A percentile compares a stretch with the other conserved stretches of the same genome.
These are phyloP conservation scores for Dactylellina leptospora DNA, from an alignment of 2,329 filamentous ascomycete species.

Conservation along the genomic window DNA sequence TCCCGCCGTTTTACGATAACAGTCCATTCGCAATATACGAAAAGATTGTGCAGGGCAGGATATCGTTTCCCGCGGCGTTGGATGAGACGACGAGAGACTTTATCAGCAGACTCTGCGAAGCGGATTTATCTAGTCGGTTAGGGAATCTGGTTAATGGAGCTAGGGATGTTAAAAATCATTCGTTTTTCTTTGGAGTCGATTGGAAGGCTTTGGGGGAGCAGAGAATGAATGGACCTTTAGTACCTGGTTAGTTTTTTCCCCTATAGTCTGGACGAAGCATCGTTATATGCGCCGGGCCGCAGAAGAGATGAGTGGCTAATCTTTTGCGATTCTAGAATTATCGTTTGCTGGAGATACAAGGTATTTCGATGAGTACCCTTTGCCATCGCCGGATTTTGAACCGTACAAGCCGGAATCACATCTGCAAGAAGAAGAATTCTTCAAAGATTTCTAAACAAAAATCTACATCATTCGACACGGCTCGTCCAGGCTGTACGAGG, in stretches of 20 bases:
- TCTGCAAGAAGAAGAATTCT: slow-evolving; percentile 74
- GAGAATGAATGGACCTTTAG: slow-evolving; percentile 60
- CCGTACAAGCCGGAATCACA: slow-evolving; percentile 66
- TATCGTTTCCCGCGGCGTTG: slow-evolving; percentile 74
- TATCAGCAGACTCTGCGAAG: slow-evolving; percentile 78
- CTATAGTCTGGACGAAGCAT: neutral
- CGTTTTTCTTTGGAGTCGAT: slow-evolving; percentile 76
- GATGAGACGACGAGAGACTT: slow-evolving; percentile 74
- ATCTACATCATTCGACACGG: no score
- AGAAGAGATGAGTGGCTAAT: slow-evolving; percentile 38
- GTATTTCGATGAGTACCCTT: slow-evolving; percentile 80
- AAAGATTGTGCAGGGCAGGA: slow-evolving; percentile 79
- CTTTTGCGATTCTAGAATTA: slow-evolving; percentile 67
- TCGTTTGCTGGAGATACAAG: slow-evolving; percentile 77
- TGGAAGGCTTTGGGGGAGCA: slow-evolving; percentile 77
- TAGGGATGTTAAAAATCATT: slow-evolving; percentile 74
- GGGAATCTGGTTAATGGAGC: slow-evolving; percentile 82
- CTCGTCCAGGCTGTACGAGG: no score
- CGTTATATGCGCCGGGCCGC: neutral
- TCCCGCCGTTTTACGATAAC: slow-evolving; percentile 86
- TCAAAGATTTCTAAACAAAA: slow-evolving; percentile 77
- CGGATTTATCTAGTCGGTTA: slow-evolving; percentile 78
- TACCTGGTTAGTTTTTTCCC: slow-evolving; percentile 61
- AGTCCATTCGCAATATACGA: slow-evolving; percentile 89
- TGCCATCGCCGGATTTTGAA: slow-evolving; percentile 72